These are phyloP conservation scores for Coemansia sp. DNA, from an alignment of 192 early-diverging fungal genomes.

Conservation along the genomic window DNA sequence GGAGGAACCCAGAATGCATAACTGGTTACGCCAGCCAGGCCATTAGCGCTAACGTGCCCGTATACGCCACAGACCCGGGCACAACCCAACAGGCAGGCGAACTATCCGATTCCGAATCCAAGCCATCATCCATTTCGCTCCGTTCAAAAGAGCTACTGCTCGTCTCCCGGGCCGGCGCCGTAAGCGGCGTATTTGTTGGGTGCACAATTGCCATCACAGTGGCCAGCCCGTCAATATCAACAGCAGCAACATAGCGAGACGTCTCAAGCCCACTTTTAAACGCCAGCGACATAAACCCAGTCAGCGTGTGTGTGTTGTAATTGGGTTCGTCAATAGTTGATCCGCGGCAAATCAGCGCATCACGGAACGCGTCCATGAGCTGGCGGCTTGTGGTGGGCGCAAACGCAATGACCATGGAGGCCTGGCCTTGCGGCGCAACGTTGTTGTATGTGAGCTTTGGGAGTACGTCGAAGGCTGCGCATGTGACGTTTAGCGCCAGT, in stretches of 20 bases:
- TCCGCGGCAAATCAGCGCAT: slow-evolving; percentile 42
- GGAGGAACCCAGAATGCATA: too few species aligned
- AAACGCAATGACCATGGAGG: slow-evolving; percentile 23
- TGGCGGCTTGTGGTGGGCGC: slow-evolving; percentile 12
- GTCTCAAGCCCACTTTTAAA: slow-evolving; percentile 15
- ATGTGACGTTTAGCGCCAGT: slow-evolving; percentile 23
- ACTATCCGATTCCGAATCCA: too few species aligned
- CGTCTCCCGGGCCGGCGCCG: too few species aligned
- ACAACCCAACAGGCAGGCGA: too few species aligned
- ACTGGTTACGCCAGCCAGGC: too few species aligned
- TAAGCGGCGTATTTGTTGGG: too few species aligned
- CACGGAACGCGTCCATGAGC: slow-evolving; percentile 34
- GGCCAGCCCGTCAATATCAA: slow-evolving; percentile 17
- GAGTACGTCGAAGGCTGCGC: slow-evolving; percentile 26
- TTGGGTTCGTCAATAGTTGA: slow-evolving; percentile 20
- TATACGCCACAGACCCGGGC: too few species aligned
- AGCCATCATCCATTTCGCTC: too few species aligned
- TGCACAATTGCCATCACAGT: not conserved
- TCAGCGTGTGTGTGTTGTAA: slow-evolving; percentile 32
- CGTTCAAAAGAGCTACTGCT: too few species aligned
- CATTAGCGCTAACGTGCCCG: too few species aligned
- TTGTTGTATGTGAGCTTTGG: slow-evolving; percentile 31
- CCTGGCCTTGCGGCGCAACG: slow-evolving; percentile 26
- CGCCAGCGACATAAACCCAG: slow-evolving; percentile 11
- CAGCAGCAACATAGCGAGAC: slow-evolving; percentile 12